These are phyloP conservation scores for rapeseed (Brassica napus) DNA, from an alignment of 345 rosid genomes.

Conservation along the genomic window DNA sequence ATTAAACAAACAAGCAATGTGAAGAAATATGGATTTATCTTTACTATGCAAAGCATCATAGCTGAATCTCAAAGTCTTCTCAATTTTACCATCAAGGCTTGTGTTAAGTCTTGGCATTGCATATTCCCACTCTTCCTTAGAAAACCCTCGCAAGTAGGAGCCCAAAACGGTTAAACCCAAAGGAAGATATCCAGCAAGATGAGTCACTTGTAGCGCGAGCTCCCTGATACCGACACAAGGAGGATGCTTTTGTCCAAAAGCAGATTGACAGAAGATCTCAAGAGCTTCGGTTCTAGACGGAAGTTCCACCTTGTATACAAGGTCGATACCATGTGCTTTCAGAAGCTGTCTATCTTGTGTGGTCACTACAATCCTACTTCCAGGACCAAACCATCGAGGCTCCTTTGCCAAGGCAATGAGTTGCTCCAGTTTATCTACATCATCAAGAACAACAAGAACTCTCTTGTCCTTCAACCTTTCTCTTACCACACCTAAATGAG, in stretches of 20 bases:
- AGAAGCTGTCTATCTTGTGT: neutral
- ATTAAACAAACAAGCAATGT: neutral
- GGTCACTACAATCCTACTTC: neutral
- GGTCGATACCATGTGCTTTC: neutral
- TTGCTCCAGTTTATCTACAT: neutral
- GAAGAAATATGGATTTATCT: neutral
- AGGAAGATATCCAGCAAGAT: neutral
- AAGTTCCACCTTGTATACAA: neutral
- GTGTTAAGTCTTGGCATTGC: neutral
- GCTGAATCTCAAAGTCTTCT: neutral
- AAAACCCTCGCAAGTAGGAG: neutral
- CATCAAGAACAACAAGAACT: neutral
- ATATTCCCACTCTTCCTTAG: neutral
- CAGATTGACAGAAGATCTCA: neutral
- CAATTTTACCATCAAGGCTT: neutral
- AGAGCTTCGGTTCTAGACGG: neutral
- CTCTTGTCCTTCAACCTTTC: neutral
- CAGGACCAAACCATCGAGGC: neutral
- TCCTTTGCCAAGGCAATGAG: neutral
- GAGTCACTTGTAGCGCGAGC: neutral
- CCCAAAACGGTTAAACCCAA: neutral
- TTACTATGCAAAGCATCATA: neutral
- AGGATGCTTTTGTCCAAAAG: neutral
- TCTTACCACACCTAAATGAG: neutral
- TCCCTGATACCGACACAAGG: neutral